Conservation (phyloP, 441 rosid genomes). For the Aleurites moluccanus region DNA sequence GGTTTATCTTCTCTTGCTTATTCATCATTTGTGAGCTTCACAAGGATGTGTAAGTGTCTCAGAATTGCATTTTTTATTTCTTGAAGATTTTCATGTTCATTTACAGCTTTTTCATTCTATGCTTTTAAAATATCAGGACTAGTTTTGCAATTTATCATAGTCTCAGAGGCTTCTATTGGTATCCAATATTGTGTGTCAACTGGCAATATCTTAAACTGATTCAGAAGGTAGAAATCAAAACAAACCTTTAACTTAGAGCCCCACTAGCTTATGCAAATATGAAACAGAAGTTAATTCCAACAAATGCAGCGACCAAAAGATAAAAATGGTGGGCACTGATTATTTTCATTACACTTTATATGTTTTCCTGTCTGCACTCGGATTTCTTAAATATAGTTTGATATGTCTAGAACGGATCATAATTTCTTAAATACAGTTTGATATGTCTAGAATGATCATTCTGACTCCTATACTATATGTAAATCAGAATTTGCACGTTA, state of each 20-base stretch:
- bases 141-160: not conserved
- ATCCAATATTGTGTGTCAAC: not conserved
- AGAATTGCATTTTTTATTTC: not conserved
- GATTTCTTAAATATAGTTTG: no score
- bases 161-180: not conserved
- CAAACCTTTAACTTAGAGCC: not conserved
- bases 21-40: conserved; percentile 56
- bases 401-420: no score
- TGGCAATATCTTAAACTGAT: not conserved
- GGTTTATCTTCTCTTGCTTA: conserved; percentile 59
- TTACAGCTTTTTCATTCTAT: not conserved
- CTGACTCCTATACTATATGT: not conserved
- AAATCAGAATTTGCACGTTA: not conserved
- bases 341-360: not conserved
- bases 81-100: not conserved
- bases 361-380: not conserved
- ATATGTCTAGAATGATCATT: not conserved
- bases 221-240: not conserved
- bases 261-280: not conserved
- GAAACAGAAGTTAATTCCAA: not conserved
- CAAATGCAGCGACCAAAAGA: not conserved
- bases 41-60: conserved; percentile 68
- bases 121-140: not conserved
- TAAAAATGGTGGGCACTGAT: not conserved
- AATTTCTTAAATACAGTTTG: not conserved